A percentile compares a stretch with the other conserved stretches of the same genome.
Evolutionary conservation across 2,329 filamentous ascomycete species (phyloP).

Genomic region (Hymenoscyphus fructigenus): DNA sequence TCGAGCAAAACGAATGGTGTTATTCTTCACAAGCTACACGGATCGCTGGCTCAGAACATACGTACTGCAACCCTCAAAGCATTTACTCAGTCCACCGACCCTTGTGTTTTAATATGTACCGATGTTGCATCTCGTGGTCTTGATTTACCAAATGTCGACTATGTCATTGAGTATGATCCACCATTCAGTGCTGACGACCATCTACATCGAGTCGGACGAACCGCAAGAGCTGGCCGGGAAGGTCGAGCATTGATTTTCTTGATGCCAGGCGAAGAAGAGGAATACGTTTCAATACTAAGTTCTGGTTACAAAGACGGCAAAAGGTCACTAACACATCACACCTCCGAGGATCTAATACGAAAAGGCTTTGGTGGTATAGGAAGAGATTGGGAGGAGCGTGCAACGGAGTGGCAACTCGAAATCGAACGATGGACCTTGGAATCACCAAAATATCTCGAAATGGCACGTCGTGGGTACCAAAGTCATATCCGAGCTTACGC

Average conservation of each 20-base stretch:
- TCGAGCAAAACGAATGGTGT: constrained; percentile 76
- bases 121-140: constrained; percentile 95
- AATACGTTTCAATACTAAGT: constrained; percentile 66
- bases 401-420: constrained; percentile 67
- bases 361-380: constrained; percentile 58
- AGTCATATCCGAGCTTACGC: constrained; percentile 93
- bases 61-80: constrained; percentile 82
- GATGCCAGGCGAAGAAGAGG: constrained; percentile 86
- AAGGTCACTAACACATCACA: constrained; percentile 64
- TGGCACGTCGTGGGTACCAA: constrained; percentile 82
- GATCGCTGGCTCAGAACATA: constrained; percentile 82
- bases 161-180: constrained; percentile 94
- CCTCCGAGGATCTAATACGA: constrained; percentile 65
- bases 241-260: constrained; percentile 89
- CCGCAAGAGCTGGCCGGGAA: constrained; percentile 85
- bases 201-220: constrained; percentile 90
- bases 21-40: constrained; percentile 83
- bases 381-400: constrained; percentile 61
- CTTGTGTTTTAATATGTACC: constrained; percentile 85
- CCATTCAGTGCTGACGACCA: constrained; percentile 93
- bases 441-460: constrained; percentile 69
- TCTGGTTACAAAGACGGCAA: constrained; percentile 45
- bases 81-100: constrained; percentile 71
- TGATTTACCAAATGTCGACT: constrained; percentile 90
- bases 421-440: constrained; percentile 65